Evolutionary conservation across 192 early-diverging fungal genomes (phyloP).

Genomic region (Gaertneriomyces semiglobifer): DNA sequence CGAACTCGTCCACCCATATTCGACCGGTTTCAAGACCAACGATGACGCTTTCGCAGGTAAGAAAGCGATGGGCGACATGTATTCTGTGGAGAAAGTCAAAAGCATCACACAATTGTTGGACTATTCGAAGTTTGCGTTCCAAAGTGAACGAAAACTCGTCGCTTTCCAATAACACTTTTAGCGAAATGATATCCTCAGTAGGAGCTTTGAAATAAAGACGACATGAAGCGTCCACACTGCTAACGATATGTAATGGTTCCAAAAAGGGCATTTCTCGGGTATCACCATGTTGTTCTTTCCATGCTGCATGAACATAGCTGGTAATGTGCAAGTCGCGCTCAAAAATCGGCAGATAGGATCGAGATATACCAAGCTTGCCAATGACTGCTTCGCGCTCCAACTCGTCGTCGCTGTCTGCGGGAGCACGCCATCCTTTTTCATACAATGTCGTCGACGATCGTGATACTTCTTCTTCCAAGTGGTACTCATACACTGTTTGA

Average conservation of each 20-base stretch:
- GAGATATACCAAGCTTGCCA: not conserved
- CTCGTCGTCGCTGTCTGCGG: not conserved
- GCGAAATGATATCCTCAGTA: not conserved
- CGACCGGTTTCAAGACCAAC: not conserved
- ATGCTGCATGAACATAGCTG: not conserved
- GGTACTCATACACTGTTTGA: not conserved
- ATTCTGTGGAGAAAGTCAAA: not conserved
- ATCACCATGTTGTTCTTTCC: not conserved
- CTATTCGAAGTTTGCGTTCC: not conserved
- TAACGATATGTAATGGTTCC: not conserved
- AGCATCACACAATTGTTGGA: not conserved
- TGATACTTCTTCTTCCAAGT: not conserved
- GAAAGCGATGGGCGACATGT: not conserved
- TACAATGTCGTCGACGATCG: not conserved
- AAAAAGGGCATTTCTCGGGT: not conserved
- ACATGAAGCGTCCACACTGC: not conserved
- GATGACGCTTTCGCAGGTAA: not conserved
- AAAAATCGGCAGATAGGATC: not conserved
- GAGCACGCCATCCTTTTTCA: not conserved
- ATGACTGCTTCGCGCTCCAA: not conserved
- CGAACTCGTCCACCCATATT: not conserved
- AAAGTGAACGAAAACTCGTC: not conserved
- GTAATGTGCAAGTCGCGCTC: not conserved
- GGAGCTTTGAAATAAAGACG: not conserved
- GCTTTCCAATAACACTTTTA: not conserved